Conservation (phyloP, 1,139 yeast species). For the Kurtzmaniella quercitrusa region DNA sequence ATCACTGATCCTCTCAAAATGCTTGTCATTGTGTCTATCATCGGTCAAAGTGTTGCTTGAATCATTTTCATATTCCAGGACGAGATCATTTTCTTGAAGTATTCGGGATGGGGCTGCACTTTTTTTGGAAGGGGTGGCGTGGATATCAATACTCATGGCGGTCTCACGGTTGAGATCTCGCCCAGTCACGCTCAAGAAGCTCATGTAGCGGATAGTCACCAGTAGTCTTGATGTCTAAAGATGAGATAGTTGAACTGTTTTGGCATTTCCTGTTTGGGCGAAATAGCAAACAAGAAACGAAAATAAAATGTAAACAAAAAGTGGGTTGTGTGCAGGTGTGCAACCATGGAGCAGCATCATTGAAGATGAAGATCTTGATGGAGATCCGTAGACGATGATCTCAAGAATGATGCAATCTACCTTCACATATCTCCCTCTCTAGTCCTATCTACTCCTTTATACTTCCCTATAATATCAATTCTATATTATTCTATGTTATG, state of each 20-base stretch:
- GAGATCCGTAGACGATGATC: too few species aligned
- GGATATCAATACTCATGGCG: neutral
- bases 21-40: conserved; percentile 6
- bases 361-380: too few species aligned
- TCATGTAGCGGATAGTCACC: conserved; percentile 1
- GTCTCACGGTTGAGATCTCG: conserved; percentile 4
- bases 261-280: conserved; percentile 1
- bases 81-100: conserved; percentile 2
- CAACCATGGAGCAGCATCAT: too few species aligned
- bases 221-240: neutral
- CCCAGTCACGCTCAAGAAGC: conserved; percentile 6
- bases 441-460: too few species aligned
- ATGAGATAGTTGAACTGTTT: neutral
- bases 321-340: neutral
- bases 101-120: conserved; percentile 1
- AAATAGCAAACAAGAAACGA: neutral
- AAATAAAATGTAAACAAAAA: neutral
- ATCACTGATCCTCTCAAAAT: conserved; percentile 23
- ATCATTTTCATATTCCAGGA: conserved; percentile 5
- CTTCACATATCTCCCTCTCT: too few species aligned
- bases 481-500: too few species aligned
- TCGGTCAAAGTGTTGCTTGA: conserved; percentile 4
- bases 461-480: too few species aligned
- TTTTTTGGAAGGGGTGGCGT: conserved; percentile 6
- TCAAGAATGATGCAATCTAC: too few species aligned